Base-by-base conservation (phyloP, 208 protist species). In the Spongospora subterranea region DNA sequence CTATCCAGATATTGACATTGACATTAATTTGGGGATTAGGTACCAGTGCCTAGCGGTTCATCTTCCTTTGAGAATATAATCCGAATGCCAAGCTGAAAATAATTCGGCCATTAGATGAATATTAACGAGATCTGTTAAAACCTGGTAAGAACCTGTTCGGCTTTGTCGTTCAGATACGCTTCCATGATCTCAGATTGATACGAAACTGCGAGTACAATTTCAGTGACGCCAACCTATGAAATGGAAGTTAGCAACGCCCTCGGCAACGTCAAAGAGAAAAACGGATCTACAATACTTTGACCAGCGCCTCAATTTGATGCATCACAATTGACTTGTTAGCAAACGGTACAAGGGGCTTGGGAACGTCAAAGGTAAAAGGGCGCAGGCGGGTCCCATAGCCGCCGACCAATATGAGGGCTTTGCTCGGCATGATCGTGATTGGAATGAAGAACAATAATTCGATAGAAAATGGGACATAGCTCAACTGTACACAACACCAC, bases 281-380 rank as follows among this genome's bases (percentile, higher is more conserved):
- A n/a, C n/a, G n/a, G n/a, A n/a, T n/a, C n/a, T n/a, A n/a, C 13
- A 6, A 29, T 6, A 94, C 95, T 91, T 96, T 77, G 6, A 77
- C 39, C 0, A 99, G 92, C 20, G 97, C 98, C 94, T 98, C 97
- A 41, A 99, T 97, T 93, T 99, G 97, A 94, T 99, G 97, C 38
- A 98, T 92, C 50, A 99, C 97, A 95, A 99, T 98, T 6, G 97
- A 95, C 94, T 98, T 98, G 94, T 99, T 99, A 90, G 96, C 96
- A 94, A 99, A 99, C 0, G 96, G 96, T 0, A 99, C 97, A 6
- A 99, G 94, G 17, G 98, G 98, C 94, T 99, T 99, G 11, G 98
- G 98, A 43, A 95, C 94, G 0, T 97, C 97, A 29, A 99, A 94
- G 0, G 98, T 99, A 24, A 99, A 95, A 40, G 98, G 98, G 76